Evolutionary conservation across 2,329 filamentous ascomycete genomes (phyloP), one percentile per base, ranked within the genome.

Genomic region (Fusarium graminum): DNA sequence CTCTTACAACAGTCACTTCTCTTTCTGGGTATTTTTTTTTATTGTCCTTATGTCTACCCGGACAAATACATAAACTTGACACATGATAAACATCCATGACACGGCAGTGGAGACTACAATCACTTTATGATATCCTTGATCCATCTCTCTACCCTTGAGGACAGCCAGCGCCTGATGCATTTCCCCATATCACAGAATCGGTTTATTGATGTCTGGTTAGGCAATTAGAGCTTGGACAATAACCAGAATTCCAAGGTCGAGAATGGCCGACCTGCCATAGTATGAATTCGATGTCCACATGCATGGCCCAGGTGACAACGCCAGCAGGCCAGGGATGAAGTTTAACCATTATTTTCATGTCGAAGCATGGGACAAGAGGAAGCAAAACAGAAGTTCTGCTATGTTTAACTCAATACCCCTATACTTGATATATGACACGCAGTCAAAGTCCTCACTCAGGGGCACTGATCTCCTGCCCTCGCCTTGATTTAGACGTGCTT

Each of bases 221-320:
- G 38, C 28, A 41, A 39, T 42, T 46, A 52, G 38, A 22, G 6
- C 22, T 22, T 45, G 34, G 28, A 34, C 28, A 19, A n/a, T 14
- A 41, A 39, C 26, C 36, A 42, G 17, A 46, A 34, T 41, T 34
- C 47, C 41, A 58, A 32, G 40, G 41, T 32, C 22, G 39, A 43
- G 12, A 41, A 58, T 58, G 36, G 14, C 19, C 16, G 26, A 45
- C 30, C 19, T 17, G 8, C 32, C 32, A n/a, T 53, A 46, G 43
- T 29, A 43, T 32, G 40, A 49, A 55, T 47, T 39, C 47, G 5
- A 44, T 70, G 65, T 26, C 64, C 67, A 64, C 67, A 49, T 57
- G 57, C 46, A 59, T 50, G 22, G 36, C 34, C 52, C 51, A 59
- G 63, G 38, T 63, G 63, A 67, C 45, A 19, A 36, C 26, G 14